These are phyloP conservation scores for Backusella parvicylindrica DNA, from an alignment of 192 early-diverging fungal species.

Conservation along the genomic window DNA sequence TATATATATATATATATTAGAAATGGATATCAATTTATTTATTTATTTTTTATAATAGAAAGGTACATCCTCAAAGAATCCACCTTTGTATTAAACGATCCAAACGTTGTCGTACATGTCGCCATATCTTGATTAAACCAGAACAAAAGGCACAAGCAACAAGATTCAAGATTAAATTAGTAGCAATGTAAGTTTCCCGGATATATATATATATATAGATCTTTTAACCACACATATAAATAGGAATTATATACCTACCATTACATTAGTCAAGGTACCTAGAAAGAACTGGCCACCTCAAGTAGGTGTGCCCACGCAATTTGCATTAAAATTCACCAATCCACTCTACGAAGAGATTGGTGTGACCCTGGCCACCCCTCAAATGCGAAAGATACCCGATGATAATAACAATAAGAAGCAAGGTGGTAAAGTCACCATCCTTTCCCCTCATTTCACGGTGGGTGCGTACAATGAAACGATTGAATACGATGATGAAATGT, in stretches of 20 bases:
- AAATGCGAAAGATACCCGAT: slow-evolving; percentile 16
- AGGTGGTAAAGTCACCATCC: slow-evolving; percentile 36
- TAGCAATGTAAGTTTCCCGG: slow-evolving; percentile 60
- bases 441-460: slow-evolving; percentile 64
- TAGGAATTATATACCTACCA: slow-evolving; percentile 76
- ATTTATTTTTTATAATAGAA: slow-evolving; percentile 26
- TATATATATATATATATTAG: background rate
- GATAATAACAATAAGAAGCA: background rate
- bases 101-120: slow-evolving; percentile 83
- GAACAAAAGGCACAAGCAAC: slow-evolving; percentile 87
- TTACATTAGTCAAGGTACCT: slow-evolving; percentile 58
- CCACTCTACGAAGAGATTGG: slow-evolving; percentile 72
- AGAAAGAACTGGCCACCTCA: slow-evolving; percentile 23
- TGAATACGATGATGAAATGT: slow-evolving; percentile 73
- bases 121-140: slow-evolving; percentile 88
- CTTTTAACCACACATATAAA: background rate
- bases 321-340: slow-evolving; percentile 76
- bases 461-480: slow-evolving; percentile 74
- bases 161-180: slow-evolving; percentile 85
- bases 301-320: slow-evolving; percentile 33
- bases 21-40: background rate
- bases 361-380: slow-evolving; percentile 52
- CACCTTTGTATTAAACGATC: slow-evolving; percentile 83
- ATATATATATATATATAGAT: slow-evolving; percentile 2
- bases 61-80: slow-evolving; percentile 79